A percentile compares a stretch with the other conserved stretches of the same genome.
Evolutionary conservation across 1,284 basidiomycete species (phyloP).

Genomic region (Flammula alnicola): DNA sequence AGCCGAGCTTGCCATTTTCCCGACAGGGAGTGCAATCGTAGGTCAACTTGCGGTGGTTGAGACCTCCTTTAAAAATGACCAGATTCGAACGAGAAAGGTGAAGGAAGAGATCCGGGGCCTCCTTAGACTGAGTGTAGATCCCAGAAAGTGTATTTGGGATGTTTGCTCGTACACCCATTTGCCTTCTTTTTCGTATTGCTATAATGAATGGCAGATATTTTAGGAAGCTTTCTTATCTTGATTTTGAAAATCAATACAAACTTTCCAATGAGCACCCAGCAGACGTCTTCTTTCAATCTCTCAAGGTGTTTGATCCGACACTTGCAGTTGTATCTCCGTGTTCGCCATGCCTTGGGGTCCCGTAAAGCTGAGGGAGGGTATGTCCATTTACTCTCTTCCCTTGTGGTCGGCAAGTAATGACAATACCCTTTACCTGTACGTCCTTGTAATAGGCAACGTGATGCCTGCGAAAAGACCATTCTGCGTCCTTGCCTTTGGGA

Average conservation of each 20-base stretch:
- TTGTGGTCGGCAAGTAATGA: no score
- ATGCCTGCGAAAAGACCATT: slow-evolving; percentile 80
- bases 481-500: slow-evolving; percentile 82
- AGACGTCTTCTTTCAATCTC: no score
- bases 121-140: slow-evolving; percentile 85
- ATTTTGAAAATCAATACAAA: slow-evolving; percentile 33
- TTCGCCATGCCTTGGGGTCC: no score
- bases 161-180: slow-evolving; percentile 97
- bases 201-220: slow-evolving; percentile 5
- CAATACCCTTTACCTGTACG: no score
- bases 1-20: slow-evolving; percentile 87
- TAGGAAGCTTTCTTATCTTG: slow-evolving; percentile 9
- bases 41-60: slow-evolving; percentile 91
- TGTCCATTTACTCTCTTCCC: no score
- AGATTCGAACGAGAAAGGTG: slow-evolving; percentile 90
- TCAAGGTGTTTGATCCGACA: no score
- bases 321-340: no score
- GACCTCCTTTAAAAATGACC: slow-evolving; percentile 96
- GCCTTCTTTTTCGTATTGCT: slow-evolving; percentile 93
- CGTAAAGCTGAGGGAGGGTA: no score
- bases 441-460: no score
- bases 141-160: slow-evolving; percentile 97
- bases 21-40: slow-evolving; percentile 96
- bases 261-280: slow-evolving; percentile 94
- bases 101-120: slow-evolving; percentile 94